Base-by-base conservation (phyloP, 1,284 basidiomycete species). In the Ceratobasidium sp. region DNA sequence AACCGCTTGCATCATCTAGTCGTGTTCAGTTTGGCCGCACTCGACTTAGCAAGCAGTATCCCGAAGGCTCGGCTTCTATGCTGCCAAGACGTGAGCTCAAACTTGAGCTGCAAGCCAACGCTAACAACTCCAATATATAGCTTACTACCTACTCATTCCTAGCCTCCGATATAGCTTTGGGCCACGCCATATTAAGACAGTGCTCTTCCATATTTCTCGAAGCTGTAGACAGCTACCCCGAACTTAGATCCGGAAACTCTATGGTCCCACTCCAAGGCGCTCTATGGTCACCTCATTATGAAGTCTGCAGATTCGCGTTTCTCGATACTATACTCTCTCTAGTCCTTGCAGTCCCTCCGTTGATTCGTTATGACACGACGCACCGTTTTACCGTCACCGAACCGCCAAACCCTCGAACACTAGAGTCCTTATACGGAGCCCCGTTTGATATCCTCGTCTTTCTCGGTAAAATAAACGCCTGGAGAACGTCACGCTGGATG, bases 371-470 rank as follows among this genome's bases (percentile, higher is more conserved):
- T 39, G 49, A 75, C 44, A 40, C 51, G 9, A n/a, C 42, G 20
- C 10, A 40, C n/a, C 60, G n/a, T 39, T n/a, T 10, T n/a, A 20
- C 18, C n/a, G 1, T 7, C 10, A 13, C 20, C 7, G 23, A 10
- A 7, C 20, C n/a, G 6, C 6, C 18, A 4, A 20, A 20, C 9
- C 7, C 15, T 23, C 53, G 33, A 39, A 23, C 26, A 15, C 9
- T 72, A 12, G 69, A 72, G 20, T 72, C 12, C 40, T n/a, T 72
- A 6, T 72, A 72, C 28, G 69, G 69, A 13, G 33, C 26, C 10
- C 69, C 69, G 7, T 9, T 42, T 1, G 53, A 61, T 23, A 61
- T 72, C 20, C 20, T 72, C 18, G 33, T 72, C 2, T 26, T 28
- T 3, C 33, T 72, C 20, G 69, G 51, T 15, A 72, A 10, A 53